Percentiles rank a stretch among this genome's conserved stretches.
Conservation (phyloP, 2,329 filamentous ascomycete genomes). For the Stagonosporopsis chrysanthemi region DNA sequence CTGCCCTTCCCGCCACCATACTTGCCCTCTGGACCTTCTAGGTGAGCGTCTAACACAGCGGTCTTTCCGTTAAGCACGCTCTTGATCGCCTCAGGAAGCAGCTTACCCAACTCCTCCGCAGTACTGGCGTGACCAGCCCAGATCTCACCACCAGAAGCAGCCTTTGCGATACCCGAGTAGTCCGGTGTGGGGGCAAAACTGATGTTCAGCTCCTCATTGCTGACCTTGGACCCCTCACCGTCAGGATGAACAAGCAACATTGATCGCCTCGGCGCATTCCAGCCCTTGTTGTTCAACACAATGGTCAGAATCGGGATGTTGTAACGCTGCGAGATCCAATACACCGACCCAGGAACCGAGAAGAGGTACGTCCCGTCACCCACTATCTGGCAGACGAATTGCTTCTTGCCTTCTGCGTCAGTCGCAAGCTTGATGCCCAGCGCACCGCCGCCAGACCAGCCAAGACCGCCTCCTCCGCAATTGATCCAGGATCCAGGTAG, state of each 20-base stretch:
- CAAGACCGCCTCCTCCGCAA: conserved; percentile 80
- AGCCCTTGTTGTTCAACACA: conserved; percentile 74
- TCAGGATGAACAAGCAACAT: conserved; percentile 71
- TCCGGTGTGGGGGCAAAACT: conserved; percentile 71
- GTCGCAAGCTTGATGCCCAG: conserved; percentile 78
- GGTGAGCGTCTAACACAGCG: conserved; percentile 69
- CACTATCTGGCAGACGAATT: conserved; percentile 60
- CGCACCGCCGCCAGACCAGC: conserved; percentile 79
- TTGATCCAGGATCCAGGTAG: conserved; percentile 79
- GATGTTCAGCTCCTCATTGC: conserved; percentile 71
- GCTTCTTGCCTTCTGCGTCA: conserved; percentile 55
- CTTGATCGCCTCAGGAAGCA: conserved; percentile 66
- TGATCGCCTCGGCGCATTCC: conserved; percentile 70
- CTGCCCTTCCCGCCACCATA: conserved; percentile 43
- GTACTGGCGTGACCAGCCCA: conserved; percentile 68
- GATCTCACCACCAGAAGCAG: conserved; percentile 67
- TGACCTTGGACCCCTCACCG: conserved; percentile 67
- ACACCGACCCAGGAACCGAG: conserved; percentile 69
- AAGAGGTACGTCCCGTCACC: conserved; percentile 74
- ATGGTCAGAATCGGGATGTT: conserved; percentile 71
- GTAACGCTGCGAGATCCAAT: conserved; percentile 73
- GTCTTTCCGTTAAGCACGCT: conserved; percentile 63
- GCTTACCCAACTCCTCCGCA: conserved; percentile 61
- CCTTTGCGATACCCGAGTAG: conserved; percentile 72
- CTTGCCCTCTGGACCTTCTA: conserved; percentile 65